phyloP scores from a whole-genome alignment of 129 eudicot genomes.

The Sambucus nigra region DNA sequence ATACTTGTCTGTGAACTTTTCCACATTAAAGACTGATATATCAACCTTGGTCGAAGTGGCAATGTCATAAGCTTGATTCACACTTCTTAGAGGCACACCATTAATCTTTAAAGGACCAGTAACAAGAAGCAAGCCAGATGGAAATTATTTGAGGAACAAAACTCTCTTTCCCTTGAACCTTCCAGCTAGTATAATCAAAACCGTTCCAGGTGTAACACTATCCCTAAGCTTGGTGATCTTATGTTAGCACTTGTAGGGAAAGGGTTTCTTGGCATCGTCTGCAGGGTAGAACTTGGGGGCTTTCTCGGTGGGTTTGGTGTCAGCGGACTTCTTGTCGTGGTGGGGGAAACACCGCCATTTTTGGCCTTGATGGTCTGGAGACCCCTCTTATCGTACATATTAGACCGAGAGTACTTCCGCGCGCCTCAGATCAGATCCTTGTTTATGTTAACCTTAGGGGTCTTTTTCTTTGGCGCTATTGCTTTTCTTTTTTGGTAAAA shows the following conservation, averaged over 20 bases:
- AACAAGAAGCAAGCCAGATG: slow-evolving; percentile 54
- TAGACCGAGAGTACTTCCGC: slow-evolving; percentile 55
- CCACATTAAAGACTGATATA: slow-evolving; percentile 35
- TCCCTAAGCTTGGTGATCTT: slow-evolving; percentile 76
- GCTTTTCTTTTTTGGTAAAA: too few relatives aligned
- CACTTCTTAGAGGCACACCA: slow-evolving; percentile 77
- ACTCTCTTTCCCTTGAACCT: slow-evolving; percentile 77
- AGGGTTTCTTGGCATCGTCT: slow-evolving; percentile 69
- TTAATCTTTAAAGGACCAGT: slow-evolving; percentile 67
- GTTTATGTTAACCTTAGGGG: slow-evolving; percentile 33
- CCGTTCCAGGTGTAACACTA: slow-evolving; percentile 61
- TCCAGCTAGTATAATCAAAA: slow-evolving; percentile 53
- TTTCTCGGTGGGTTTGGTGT: slow-evolving; percentile 30
- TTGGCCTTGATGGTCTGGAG: slow-evolving; percentile 88
- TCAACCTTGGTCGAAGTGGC: slow-evolving; percentile 64
- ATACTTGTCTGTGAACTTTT: slow-evolving; percentile 55
- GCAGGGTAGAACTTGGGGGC: slow-evolving; percentile 65
- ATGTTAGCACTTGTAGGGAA: slow-evolving; percentile 46
- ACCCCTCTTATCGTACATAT: slow-evolving; percentile 87
- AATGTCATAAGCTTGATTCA: slow-evolving; percentile 59
- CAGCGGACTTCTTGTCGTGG: slow-evolving; percentile 35
- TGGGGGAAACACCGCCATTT: slow-evolving; percentile 68
- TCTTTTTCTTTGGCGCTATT: slow-evolving; percentile 48
- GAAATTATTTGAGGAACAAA: slow-evolving; percentile 67
- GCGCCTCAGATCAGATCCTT: slow-evolving; percentile 75